A percentile compares a stretch with the other conserved stretches of the same genome.
phyloP scores from a whole-genome alignment of 2,329 filamentous ascomycete species.

The Alternaria metachromatica region DNA sequence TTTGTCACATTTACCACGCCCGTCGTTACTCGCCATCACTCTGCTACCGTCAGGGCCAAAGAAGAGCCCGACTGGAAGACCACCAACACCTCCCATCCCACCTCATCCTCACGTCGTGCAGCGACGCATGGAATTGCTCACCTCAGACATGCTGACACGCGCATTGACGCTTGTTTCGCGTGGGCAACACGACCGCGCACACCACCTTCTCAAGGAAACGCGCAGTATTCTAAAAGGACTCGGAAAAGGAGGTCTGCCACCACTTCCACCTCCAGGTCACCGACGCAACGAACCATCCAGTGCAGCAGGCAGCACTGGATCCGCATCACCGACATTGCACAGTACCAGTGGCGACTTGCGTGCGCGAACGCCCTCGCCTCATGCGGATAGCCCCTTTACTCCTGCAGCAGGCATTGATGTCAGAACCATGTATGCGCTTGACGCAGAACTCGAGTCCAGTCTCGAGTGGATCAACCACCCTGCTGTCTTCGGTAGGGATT shows the following conservation, averaged over 20 bases:
- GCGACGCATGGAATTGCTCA: constrained; percentile 94
- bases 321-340: constrained; percentile 49
- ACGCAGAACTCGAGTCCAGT: constrained; percentile 86
- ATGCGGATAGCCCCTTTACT: constrained; percentile 58
- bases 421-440: constrained; percentile 81
- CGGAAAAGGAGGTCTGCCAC: constrained; percentile 91
- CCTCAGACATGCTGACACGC: constrained; percentile 95
- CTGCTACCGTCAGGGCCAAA: constrained; percentile 79
- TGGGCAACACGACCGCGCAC: constrained; percentile 90
- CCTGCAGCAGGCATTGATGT: constrained; percentile 80
- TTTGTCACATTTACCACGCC: constrained; percentile 82
- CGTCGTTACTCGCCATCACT: constrained; percentile 91
- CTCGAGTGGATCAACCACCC: constrained; percentile 98
- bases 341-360: constrained; percentile 43
- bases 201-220: constrained; percentile 91
- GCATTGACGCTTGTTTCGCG: constrained; percentile 89
- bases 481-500: constrained; percentile 91
- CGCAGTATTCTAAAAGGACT: constrained; percentile 94
- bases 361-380: constrained; percentile 47
- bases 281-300: constrained; percentile 49
- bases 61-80: constrained; percentile 61
- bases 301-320: constrained; percentile 48
- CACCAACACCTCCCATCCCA: constrained; percentile 76
- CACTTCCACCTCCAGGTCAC: constrained; percentile 71
- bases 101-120: constrained; percentile 96